phyloP scores from a whole-genome alignment of 805 yeast genomes.

The Vanderwaltozyma verrucispora region DNA sequence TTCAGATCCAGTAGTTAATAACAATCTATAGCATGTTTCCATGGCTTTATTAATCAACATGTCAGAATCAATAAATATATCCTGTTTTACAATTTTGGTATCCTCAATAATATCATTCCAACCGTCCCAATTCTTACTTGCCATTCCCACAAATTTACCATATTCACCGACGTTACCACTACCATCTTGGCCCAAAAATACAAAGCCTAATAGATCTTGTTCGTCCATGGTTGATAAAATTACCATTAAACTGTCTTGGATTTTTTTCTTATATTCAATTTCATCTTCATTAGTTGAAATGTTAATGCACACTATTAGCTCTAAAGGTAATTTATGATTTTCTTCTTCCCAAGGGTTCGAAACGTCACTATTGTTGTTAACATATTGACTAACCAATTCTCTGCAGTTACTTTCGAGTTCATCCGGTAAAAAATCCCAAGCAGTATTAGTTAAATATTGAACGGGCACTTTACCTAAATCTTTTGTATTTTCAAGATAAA shows the following conservation, averaged over 20 bases:
- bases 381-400: neutral
- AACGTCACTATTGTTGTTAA: neutral
- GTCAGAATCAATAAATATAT: constrained; percentile 11
- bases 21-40: constrained; percentile 17
- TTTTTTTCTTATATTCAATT: constrained; percentile 19
- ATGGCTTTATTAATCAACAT: constrained; percentile 12
- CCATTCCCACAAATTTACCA: constrained; percentile 40
- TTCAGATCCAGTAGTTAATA: neutral
- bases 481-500: constrained; percentile 15
- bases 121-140: constrained; percentile 36
- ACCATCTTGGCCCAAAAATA: constrained; percentile 39
- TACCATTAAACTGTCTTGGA: constrained; percentile 21
- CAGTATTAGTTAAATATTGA: constrained; percentile 40
- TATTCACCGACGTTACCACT: constrained; percentile 24
- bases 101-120: constrained; percentile 37
- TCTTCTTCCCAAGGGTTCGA: constrained; percentile 11
- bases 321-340: constrained; percentile 24
- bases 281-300: constrained; percentile 16
- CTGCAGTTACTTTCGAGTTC: constrained; percentile 2
- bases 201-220: constrained; percentile 38
- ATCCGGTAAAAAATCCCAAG: constrained; percentile 35
- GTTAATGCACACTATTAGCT: constrained; percentile 35
- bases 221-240: constrained; percentile 25
- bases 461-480: constrained; percentile 10
- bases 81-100: constrained; percentile 20